These are phyloP conservation scores for Gleditsia sinensis DNA, from an alignment of 306 rosid genomes.

Conservation along the genomic window DNA sequence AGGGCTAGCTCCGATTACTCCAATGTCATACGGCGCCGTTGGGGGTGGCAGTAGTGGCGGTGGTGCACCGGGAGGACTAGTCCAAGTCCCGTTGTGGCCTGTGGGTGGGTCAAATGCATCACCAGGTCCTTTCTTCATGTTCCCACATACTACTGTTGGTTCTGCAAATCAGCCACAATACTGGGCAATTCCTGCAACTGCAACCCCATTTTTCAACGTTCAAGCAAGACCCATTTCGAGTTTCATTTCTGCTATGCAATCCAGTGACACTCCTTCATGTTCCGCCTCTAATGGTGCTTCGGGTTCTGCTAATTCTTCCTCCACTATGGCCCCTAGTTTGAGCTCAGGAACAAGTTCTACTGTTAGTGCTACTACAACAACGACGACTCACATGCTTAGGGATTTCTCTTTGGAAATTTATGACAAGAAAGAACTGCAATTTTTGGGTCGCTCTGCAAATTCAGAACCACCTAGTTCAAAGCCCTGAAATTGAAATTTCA, in stretches of 20 bases:
- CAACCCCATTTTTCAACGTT: constrained; percentile 49
- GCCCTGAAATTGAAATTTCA: constrained; percentile 41
- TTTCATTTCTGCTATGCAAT: constrained; percentile 55
- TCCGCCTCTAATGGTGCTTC: constrained; percentile 31
- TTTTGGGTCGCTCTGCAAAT: constrained; percentile 54
- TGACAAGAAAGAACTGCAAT: constrained; percentile 80
- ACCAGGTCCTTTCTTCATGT: constrained; percentile 68
- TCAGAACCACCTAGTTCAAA: constrained; percentile 48
- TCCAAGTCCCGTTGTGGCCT: constrained; percentile 65
- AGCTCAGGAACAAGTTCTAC: constrained; percentile 33
- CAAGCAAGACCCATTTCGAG: constrained; percentile 68
- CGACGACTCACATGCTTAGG: constrained; percentile 57
- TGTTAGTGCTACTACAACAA: constrained; percentile 16
- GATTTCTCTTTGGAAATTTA: constrained; percentile 69
- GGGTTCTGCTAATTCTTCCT: constrained; percentile 37
- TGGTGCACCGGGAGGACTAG: constrained; percentile 43
- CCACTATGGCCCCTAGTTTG: constrained; percentile 49
- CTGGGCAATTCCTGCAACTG: constrained; percentile 69
- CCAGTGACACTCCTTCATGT: constrained; percentile 32
- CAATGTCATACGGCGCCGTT: constrained; percentile 29
- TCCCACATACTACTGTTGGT: constrained; percentile 42
- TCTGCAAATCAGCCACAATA: constrained; percentile 54
- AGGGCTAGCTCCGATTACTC: constrained; percentile 68
- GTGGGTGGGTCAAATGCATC: constrained; percentile 35
- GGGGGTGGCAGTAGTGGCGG: neutral